These are phyloP conservation scores for Porcisia deanei DNA, from an alignment of 208 protist genomes.

Conservation along the genomic window DNA sequence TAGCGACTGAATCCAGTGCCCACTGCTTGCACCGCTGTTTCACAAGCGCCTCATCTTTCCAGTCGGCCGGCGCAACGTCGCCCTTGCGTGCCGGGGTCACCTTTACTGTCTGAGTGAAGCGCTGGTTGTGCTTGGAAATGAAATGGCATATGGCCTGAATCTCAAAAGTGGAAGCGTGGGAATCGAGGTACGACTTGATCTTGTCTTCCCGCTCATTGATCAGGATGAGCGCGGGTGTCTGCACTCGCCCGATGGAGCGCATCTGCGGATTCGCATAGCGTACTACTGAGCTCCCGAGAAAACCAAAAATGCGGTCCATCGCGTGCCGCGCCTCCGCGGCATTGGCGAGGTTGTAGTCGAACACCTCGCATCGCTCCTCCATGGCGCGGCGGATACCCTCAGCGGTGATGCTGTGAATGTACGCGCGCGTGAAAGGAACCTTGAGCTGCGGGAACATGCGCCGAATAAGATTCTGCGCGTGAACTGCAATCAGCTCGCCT, in stretches of 20 bases:
- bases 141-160: conserved; percentile 71
- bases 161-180: conserved; percentile 56
- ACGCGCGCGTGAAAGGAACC: conserved; percentile 88
- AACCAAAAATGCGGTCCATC: conserved; percentile 92
- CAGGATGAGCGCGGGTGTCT: conserved; percentile 91
- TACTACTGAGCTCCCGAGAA: conserved; percentile 90
- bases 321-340: conserved; percentile 88
- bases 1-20: conserved; percentile 25
- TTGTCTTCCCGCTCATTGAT: conserved; percentile 76
- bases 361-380: conserved; percentile 58
- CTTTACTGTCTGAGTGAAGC: conserved; percentile 65
- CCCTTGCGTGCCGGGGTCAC: conserved; percentile 32
- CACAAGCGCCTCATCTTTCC: conserved; percentile 37
- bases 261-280: conserved; percentile 86
- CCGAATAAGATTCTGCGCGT: conserved; percentile 74
- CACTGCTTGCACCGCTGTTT: conserved; percentile 30
- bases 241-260: conserved; percentile 91
- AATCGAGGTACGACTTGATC: conserved; percentile 63
- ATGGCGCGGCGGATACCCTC: conserved; percentile 83
- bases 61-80: conserved; percentile 27
- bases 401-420: conserved; percentile 92
- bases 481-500: conserved; percentile 91
- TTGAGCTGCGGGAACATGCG: conserved; percentile 78
- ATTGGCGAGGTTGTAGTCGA: conserved; percentile 86
- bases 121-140: conserved; percentile 26